Percentiles rank a stretch among this genome's conserved stretches.
These are phyloP conservation scores for Didymella lethalis DNA, from an alignment of 2,329 filamentous ascomycete species.

Conservation along the genomic window DNA sequence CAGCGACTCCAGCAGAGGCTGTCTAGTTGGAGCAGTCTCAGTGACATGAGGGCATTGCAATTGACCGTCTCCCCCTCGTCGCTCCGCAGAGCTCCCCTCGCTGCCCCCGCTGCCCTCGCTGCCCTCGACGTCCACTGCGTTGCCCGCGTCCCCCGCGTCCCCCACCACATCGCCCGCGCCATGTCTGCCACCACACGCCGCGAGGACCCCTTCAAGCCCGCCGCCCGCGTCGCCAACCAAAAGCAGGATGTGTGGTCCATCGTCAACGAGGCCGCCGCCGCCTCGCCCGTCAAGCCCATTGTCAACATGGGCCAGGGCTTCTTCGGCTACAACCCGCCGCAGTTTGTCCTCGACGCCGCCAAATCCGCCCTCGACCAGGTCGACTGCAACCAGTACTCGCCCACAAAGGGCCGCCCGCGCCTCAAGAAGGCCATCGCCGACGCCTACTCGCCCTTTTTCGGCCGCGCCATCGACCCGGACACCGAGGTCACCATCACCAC, in stretches of 20 bases:
- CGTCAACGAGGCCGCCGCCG: slow-evolving; percentile 71
- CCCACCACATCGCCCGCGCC: slow-evolving; percentile 30
- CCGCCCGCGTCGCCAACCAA: slow-evolving; percentile 61
- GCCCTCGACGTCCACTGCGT: not conserved
- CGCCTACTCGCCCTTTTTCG: slow-evolving; percentile 90
- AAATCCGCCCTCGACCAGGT: slow-evolving; percentile 88
- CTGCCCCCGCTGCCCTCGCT: not conserved
- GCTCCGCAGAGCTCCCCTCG: slow-evolving; percentile 22
- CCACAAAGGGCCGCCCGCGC: slow-evolving; percentile 89
- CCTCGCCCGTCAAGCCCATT: slow-evolving; percentile 69
- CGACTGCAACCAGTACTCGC: slow-evolving; percentile 98
- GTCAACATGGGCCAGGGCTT: slow-evolving; percentile 77
- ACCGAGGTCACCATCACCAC: slow-evolving; percentile 96
- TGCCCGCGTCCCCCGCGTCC: slow-evolving; percentile 7
- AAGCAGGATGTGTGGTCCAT: slow-evolving; percentile 70
- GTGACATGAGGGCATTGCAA: slow-evolving; percentile 28
- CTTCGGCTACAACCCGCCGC: slow-evolving; percentile 92
- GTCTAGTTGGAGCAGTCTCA: not conserved
- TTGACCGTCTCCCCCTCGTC: slow-evolving; percentile 1
- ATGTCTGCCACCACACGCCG: slow-evolving; percentile 49
- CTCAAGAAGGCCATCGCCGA: slow-evolving; percentile 92
- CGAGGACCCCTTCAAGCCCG: slow-evolving; percentile 60
- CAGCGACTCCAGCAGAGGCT: not conserved
- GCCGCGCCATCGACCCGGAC: slow-evolving; percentile 80
- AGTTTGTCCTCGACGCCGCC: slow-evolving; percentile 89